A percentile compares a stretch with the other conserved stretches of the same genome.
phyloP scores from a whole-genome alignment of 305 asterid genomes.

The Coffea humblotiana region DNA sequence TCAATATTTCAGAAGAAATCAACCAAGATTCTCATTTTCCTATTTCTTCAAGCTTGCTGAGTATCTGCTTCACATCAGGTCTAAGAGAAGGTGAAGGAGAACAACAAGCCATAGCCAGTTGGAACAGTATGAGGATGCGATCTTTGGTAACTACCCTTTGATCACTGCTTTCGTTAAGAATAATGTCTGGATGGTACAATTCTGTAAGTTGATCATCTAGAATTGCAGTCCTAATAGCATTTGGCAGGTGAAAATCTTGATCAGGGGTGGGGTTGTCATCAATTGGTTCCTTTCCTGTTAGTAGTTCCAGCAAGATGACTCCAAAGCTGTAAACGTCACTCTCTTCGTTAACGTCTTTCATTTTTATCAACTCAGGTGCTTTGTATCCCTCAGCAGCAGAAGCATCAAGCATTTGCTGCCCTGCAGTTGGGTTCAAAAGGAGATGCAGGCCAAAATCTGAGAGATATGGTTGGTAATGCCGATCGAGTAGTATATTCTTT shows the following conservation, averaged over 20 bases:
- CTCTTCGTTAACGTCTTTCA: constrained; percentile 61
- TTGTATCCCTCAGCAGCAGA: constrained; percentile 68
- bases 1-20: background rate
- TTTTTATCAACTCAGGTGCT: constrained; percentile 77
- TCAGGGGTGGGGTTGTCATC: constrained; percentile 42
- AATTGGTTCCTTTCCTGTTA: constrained; percentile 65
- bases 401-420: constrained; percentile 70
- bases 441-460: constrained; percentile 82
- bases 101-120: constrained; percentile 87
- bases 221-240: constrained; percentile 49
- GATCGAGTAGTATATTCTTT: constrained; percentile 65
- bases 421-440: constrained; percentile 59
- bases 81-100: constrained; percentile 69
- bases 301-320: constrained; percentile 64
- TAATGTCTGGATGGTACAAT: constrained; percentile 32
- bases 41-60: constrained; percentile 71
- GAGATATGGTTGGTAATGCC: constrained; percentile 47
- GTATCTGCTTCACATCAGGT: constrained; percentile 63
- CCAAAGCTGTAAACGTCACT: constrained; percentile 84
- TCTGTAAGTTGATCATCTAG: constrained; percentile 49
- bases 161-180: constrained; percentile 23
- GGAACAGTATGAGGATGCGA: constrained; percentile 50
- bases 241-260: constrained; percentile 58
- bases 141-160: constrained; percentile 31
- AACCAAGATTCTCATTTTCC: constrained; percentile 30